Base-by-base conservation (phyloP, 2,329 filamentous ascomycete species). In the Geosmithia putterillii region DNA sequence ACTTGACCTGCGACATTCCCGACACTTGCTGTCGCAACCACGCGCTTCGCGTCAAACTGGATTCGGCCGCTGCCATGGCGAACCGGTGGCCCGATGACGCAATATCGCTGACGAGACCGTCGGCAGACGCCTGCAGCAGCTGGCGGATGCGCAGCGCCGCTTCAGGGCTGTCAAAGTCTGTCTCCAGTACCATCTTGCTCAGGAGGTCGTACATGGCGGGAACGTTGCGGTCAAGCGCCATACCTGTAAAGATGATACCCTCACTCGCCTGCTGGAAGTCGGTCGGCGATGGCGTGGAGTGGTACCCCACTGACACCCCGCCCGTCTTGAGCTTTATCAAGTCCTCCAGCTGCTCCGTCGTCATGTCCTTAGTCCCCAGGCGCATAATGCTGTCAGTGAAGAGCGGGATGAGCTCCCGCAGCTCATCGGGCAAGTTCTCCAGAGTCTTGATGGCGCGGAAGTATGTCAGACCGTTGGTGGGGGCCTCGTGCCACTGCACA, bases 301-400 rank as follows among this genome's bases (percentile, higher is more conserved):
- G 85, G 52, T 95, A 89, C 2, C 83, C 81, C 15, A 94, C 80
- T 3, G 81, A 85, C 34, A 98, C 76, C 9, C 92, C 92, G 18
- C 92, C 92, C 2, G 92, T 96, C 66, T 94, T 94, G 23, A 96
- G 73, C 61, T 96, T 96, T 60, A 98, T 95, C 44, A 89, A 65
- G 56, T 96, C 92, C 61, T 98, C 92, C 42, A 96, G 76, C 60
- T 95, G 81, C 60, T 95, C 92, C 83, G 95, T 95, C 0, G 81
- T 80, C 71, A 85, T 85, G 46, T 81, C 76, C 52, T 83, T 84
- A 2, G 90, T 98, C 14, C 92, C 92, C 8, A 98, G 74, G 18
- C 92, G 83, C 84, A 95, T 92, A 47, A 98, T 81, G 34, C 85
- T 81, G 57, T 95, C 89, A 14, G 86, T 88, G 57, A 96, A 96